Evolutionary conservation across 768 basidiomycete genomes (phyloP).

Genomic region (Lentinula guzmanii): DNA sequence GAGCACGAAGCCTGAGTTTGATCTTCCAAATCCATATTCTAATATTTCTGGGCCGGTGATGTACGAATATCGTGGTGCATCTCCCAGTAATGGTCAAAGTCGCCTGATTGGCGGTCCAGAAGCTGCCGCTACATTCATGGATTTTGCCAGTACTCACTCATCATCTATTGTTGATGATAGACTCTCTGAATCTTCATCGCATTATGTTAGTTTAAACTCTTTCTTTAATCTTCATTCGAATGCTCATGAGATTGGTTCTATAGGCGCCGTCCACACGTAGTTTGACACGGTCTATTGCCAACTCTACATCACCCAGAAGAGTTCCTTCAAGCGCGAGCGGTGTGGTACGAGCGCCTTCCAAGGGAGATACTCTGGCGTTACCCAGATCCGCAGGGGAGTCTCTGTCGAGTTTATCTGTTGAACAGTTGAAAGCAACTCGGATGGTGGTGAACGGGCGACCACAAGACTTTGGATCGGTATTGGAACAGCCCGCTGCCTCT

Average conservation of each 20-base stretch:
- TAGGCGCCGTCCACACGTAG: neutral
- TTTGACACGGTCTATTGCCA: neutral
- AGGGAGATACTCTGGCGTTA: slow-evolving; percentile 3
- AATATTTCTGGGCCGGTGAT: neutral
- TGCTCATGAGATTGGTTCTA: neutral
- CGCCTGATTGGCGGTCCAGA: neutral
- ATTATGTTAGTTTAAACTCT: neutral
- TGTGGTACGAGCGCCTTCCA: neutral
- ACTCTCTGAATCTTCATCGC: neutral
- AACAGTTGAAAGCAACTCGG: slow-evolving; percentile 11
- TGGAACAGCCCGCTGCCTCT: neutral
- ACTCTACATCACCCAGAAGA: slow-evolving; percentile 9
- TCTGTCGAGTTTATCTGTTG: slow-evolving; percentile 7
- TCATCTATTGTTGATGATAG: neutral
- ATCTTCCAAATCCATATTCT: neutral
- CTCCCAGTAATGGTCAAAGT: neutral
- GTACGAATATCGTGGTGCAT: neutral
- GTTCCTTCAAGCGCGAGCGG: neutral
- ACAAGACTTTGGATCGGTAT: slow-evolving; percentile 15
- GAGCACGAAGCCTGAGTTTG: neutral
- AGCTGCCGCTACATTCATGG: slow-evolving; percentile 1
- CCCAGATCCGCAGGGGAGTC: slow-evolving; percentile 13
- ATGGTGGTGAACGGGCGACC: slow-evolving; percentile 14
- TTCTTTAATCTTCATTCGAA: neutral
- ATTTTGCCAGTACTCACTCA: neutral